Evolutionary conservation across 768 basidiomycete species (phyloP).

Genomic region (Phaffia tasmanica): DNA sequence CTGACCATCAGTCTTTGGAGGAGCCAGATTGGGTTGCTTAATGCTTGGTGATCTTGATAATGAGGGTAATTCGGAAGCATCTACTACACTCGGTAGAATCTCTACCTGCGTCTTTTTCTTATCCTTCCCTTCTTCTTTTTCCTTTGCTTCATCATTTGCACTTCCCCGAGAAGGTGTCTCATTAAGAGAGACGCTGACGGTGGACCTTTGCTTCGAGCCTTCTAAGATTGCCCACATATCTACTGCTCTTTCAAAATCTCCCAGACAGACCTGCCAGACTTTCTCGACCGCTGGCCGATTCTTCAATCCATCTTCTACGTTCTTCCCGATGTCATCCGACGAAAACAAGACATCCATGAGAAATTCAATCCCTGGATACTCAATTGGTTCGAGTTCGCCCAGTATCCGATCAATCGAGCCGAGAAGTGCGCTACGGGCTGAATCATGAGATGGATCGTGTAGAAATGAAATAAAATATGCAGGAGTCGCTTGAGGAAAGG

Average conservation of each 20-base stretch:
- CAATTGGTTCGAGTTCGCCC: background rate
- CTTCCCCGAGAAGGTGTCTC: too few relatives aligned
- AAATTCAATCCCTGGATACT: slow-evolving; percentile 5
- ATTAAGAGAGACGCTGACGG: background rate
- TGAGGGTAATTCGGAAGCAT: too few relatives aligned
- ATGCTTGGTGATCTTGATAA: too few relatives aligned
- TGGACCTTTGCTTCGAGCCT: slow-evolving; percentile 8
- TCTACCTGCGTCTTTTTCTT: too few relatives aligned
- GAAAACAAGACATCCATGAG: slow-evolving; percentile 17
- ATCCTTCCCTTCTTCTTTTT: too few relatives aligned
- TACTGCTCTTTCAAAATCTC: slow-evolving; percentile 14
- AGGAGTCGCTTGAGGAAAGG: background rate
- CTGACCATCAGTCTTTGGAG: too few relatives aligned
- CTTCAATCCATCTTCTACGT: background rate
- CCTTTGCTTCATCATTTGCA: too few relatives aligned
- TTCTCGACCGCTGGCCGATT: background rate
- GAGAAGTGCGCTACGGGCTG: slow-evolving; percentile 11
- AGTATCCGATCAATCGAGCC: background rate
- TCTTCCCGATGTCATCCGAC: background rate
- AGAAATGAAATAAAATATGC: slow-evolving; percentile 10
- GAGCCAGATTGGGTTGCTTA: too few relatives aligned
- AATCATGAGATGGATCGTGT: slow-evolving; percentile 4
- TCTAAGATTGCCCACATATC: slow-evolving; percentile 15
- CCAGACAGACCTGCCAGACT: slow-evolving; percentile 14
- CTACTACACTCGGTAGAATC: too few relatives aligned